These are phyloP conservation scores for Suhomyces faveliae DNA, from an alignment of 805 yeast genomes.

Conservation along the genomic window DNA sequence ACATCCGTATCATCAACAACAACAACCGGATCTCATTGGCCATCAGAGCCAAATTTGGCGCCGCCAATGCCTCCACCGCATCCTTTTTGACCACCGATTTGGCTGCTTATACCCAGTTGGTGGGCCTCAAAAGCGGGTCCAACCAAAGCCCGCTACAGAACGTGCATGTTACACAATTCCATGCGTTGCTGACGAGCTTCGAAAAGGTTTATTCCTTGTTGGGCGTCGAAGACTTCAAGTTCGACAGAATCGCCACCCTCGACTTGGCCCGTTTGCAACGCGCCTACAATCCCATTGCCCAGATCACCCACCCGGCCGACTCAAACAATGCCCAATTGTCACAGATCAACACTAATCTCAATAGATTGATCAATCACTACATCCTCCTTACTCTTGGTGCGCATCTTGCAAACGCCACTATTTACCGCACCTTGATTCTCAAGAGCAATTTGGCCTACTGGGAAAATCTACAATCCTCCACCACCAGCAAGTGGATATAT, in stretches of 20 bases:
- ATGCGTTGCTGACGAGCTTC: constrained; percentile 11
- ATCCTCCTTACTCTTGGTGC: constrained; percentile 21
- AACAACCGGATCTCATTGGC: constrained; percentile 32
- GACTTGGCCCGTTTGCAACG: constrained; percentile 4
- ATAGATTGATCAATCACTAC: constrained; percentile 23
- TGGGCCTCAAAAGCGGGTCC: not conserved
- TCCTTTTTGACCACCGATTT: constrained; percentile 21
- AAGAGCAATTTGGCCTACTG: constrained; percentile 37
- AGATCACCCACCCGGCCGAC: not conserved
- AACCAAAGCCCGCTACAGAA: not conserved
- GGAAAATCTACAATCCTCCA: constrained; percentile 27
- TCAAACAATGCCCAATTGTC: not conserved
- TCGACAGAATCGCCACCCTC: constrained; percentile 7
- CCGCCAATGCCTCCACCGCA: constrained; percentile 22
- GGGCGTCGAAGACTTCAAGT: constrained; percentile 19
- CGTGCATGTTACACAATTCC: not conserved
- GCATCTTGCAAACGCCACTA: constrained; percentile 31
- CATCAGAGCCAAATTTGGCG: constrained; percentile 20
- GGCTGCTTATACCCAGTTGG: constrained; percentile 1
- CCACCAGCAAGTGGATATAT: constrained; percentile 26
- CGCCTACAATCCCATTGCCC: constrained; percentile 1
- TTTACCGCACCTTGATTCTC: constrained; percentile 32
- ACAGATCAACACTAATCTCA: not conserved
- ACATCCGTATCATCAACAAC: constrained; percentile 19
- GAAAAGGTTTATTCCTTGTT: constrained; percentile 22